Conservation (phyloP, 805 yeast genomes). For the Jamesozyma lodderae region DNA sequence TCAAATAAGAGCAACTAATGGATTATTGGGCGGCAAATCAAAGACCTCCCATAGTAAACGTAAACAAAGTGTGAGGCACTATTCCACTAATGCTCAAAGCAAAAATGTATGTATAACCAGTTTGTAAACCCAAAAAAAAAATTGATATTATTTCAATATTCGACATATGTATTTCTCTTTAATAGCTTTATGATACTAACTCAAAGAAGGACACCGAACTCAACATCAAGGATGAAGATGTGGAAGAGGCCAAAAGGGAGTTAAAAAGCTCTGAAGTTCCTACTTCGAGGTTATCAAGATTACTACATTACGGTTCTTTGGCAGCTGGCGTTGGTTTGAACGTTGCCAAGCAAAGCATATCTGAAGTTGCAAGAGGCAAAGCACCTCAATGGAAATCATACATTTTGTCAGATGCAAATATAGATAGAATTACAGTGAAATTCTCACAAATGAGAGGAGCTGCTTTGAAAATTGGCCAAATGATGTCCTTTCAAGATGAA, state of each 20-base stretch:
- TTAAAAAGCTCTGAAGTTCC: conserved; percentile 59
- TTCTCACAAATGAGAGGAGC: conserved; percentile 98
- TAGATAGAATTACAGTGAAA: conserved; percentile 80
- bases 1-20: conserved; percentile 5
- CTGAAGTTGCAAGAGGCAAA: conserved; percentile 51
- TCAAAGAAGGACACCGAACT: too few relatives aligned
- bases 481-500: conserved; percentile 90
- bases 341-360: conserved; percentile 68
- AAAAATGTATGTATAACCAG: background rate
- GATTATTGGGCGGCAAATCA: background rate
- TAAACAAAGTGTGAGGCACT: background rate
- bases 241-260: conserved; percentile 1
- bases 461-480: conserved; percentile 93
- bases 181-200: background rate
- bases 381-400: conserved; percentile 45
- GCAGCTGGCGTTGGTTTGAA: conserved; percentile 89
- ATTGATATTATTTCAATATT: background rate
- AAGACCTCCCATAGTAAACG: background rate
- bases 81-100: background rate
- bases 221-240: background rate
- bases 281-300: conserved; percentile 72
- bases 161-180: background rate
- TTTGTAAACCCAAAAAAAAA: background rate
- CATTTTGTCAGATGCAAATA: conserved; percentile 70
- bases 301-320: conserved; percentile 85